Percentiles rank a stretch among this genome's conserved stretches.
Conservation (phyloP, 192 early-diverging fungal genomes). For the Lunasporangiospora selenospora region DNA sequence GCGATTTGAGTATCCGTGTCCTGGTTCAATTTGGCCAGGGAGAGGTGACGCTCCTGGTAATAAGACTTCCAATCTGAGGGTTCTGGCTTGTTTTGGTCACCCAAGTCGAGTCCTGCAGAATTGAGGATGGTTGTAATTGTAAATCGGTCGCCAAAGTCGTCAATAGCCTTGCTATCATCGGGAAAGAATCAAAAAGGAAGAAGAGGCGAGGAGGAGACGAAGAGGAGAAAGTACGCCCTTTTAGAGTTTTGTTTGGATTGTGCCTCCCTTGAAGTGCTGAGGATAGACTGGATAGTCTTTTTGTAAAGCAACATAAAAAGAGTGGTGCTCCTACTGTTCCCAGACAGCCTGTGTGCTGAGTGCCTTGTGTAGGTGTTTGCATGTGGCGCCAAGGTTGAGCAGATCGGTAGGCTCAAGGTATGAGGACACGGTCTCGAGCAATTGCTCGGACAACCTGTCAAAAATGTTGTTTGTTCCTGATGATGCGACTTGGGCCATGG, state of each 20-base stretch:
- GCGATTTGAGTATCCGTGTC: slow-evolving; percentile 41
- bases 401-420: slow-evolving; percentile 49
- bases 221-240: too few species aligned
- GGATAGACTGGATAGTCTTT: too few species aligned
- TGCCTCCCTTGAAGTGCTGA: too few species aligned
- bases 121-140: slow-evolving; percentile 54
- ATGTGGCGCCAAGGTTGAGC: slow-evolving; percentile 36
- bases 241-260: too few species aligned
- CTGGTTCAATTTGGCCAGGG: slow-evolving; percentile 36
- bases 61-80: slow-evolving; percentile 56
- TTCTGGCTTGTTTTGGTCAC: slow-evolving; percentile 46
- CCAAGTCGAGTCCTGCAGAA: slow-evolving; percentile 54
- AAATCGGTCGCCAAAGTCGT: slow-evolving; percentile 62
- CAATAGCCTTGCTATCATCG: slow-evolving; percentile 50
- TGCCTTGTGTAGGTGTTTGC: slow-evolving; percentile 18
- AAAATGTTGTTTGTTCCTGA: slow-evolving; percentile 35
- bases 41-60: slow-evolving; percentile 47
- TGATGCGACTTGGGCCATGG: slow-evolving; percentile 7
- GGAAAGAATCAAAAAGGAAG: background rate
- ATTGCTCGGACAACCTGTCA: slow-evolving; percentile 31
- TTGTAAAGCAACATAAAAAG: too few species aligned
- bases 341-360: slow-evolving; percentile 32
- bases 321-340: slow-evolving; percentile 48
- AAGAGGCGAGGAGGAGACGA: too few species aligned
- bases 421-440: slow-evolving; percentile 35